Base-by-base conservation (phyloP, 768 basidiomycete genomes). In the Auricularia sp. region DNA sequence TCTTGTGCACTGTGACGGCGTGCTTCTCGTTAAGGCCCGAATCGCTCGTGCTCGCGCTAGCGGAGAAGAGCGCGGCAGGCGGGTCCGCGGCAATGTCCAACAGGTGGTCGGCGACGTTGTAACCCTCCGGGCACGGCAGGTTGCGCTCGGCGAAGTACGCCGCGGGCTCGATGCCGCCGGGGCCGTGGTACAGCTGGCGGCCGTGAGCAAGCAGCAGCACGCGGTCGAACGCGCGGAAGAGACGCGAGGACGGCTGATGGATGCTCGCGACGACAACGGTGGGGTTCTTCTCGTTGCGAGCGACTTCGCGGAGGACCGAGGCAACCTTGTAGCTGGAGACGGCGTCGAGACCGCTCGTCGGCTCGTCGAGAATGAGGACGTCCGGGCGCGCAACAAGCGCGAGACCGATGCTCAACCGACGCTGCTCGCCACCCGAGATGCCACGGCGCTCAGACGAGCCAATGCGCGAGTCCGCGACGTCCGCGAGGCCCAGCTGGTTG, bases 91-190 rank as follows among this genome's bases (percentile, higher is more conserved):
- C 93, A 62, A 98, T 81, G 68, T 97, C 94, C 23, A 98, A 80
- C 11, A 97, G 81, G 70, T 95, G 91, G 72, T 98, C 95, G 0
- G 95, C 93, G 18, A 95, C 83, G 69, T 97, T 97, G 77, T 95
- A 94, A 0, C 91, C 93, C 61, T 85, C 80, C 7, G 83, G 87
- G 70, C 86, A 92, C 10, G 81, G 75, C 51, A 75, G 67, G 4
- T 81, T 80, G 29, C 77, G 73, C 23, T 69, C 75, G 1, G 83
- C 78, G 70, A 95, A 90, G 72, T 89, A 80, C 11, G 83, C 81
- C 0, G 81, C 83, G 0, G 93, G 91, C 0, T 81, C 80, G 64
- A 87, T 82, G 0, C 83, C 82, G 2, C 93, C 93, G 0, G 83
- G 80, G 2, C 94, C 94, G 21, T 82, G 84, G 75, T 94, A 97